These are phyloP conservation scores for Metarhizium album DNA, from an alignment of 2,329 filamentous ascomycete species.

Conservation along the genomic window DNA sequence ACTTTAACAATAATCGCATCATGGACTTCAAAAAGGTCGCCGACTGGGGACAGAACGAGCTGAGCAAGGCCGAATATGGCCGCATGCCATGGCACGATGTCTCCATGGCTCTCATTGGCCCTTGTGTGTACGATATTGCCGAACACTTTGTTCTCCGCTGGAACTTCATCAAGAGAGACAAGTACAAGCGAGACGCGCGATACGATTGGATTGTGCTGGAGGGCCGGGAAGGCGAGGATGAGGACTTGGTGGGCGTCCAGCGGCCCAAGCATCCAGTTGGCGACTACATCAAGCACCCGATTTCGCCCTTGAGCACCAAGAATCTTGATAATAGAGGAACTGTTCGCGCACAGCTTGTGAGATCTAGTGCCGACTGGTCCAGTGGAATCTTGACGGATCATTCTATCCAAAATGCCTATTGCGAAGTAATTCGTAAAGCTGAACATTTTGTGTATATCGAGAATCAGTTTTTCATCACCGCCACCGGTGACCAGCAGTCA, in stretches of 20 bases:
- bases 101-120: constrained; percentile 80
- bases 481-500: constrained; percentile 76
- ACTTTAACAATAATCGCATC: constrained; percentile 95
- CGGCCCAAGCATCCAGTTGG: constrained; percentile 82
- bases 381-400: constrained; percentile 78
- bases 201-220: constrained; percentile 81
- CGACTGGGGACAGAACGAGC: constrained; percentile 87
- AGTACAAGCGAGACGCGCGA: constrained; percentile 79
- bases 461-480: constrained; percentile 97
- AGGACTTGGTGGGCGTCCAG: constrained; percentile 81
- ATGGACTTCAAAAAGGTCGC: constrained; percentile 89
- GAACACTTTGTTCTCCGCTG: constrained; percentile 91
- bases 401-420: constrained; percentile 80
- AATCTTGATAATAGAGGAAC: constrained; percentile 55
- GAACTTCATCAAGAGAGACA: constrained; percentile 96
- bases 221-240: constrained; percentile 64
- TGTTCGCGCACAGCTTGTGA: constrained; percentile 73
- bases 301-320: constrained; percentile 59
- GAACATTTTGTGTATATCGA: constrained; percentile 96
- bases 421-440: constrained; percentile 73
- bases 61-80: constrained; percentile 82
- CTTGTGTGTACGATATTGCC: constrained; percentile 85
- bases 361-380: constrained; percentile 88
- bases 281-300: constrained; percentile 73
- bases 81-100: constrained; percentile 99